phyloP scores from a whole-genome alignment of 495 filamentous ascomycete species.

The Aspergillus wentii region DNA sequence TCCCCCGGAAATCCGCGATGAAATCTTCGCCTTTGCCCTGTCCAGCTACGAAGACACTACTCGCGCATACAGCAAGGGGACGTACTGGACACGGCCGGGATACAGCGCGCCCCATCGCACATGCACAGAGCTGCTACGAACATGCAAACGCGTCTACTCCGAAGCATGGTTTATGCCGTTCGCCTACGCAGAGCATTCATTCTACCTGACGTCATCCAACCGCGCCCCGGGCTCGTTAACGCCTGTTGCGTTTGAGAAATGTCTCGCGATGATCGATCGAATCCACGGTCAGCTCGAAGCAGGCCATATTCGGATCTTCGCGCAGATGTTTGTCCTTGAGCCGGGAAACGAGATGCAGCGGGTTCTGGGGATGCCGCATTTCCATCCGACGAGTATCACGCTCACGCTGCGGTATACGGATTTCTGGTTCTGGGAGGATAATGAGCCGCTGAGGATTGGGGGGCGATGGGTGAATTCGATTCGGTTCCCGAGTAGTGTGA shows the following conservation, averaged over 20 bases:
- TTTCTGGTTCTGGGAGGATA: slow-evolving; percentile 23
- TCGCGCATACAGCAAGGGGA: slow-evolving; percentile 5
- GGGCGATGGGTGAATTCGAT: slow-evolving; percentile 15
- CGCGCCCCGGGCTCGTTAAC: slow-evolving; percentile 9
- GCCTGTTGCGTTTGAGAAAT: slow-evolving; percentile 7
- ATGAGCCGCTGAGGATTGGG: slow-evolving; percentile 14
- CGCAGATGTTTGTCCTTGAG: slow-evolving; percentile 20
- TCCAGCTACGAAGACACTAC: slow-evolving; percentile 13
- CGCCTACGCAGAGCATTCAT: slow-evolving; percentile 18
- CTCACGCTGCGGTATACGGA: slow-evolving; percentile 28
- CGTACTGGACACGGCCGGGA: slow-evolving; percentile 18
- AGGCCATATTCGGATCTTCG: slow-evolving; percentile 14
- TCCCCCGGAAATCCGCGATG: slow-evolving; percentile 22
- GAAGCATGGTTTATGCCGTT: slow-evolving; percentile 28
- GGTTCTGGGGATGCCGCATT: slow-evolving; percentile 11
- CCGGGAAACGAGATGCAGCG: slow-evolving; percentile 6
- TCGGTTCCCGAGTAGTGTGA: slow-evolving; percentile 18
- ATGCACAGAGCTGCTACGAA: slow-evolving; percentile 15
- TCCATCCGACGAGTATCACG: slow-evolving; percentile 15
- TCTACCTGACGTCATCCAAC: slow-evolving; percentile 11
- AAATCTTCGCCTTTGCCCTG: slow-evolving; percentile 22
- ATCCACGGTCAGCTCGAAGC: slow-evolving; percentile 7
- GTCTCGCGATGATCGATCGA: slow-evolving; percentile 5
- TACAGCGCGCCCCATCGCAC: slow-evolving; percentile 15
- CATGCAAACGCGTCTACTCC: slow-evolving; percentile 17